A percentile compares a stretch with the other conserved stretches of the same genome.
Conservation (phyloP, 441 rosid species). For the Macaranga tanarius region DNA sequence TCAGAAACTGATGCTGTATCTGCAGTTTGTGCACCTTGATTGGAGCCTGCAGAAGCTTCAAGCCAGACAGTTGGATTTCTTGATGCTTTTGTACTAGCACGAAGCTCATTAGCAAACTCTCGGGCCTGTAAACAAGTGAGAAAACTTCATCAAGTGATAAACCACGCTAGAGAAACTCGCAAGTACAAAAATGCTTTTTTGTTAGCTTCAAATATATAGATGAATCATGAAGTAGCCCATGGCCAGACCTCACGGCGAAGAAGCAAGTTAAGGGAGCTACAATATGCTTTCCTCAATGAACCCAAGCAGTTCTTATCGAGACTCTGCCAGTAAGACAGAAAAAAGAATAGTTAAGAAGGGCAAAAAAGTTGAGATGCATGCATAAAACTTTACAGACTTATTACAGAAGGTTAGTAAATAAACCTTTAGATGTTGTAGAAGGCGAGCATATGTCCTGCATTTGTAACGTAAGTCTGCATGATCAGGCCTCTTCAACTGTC, state of each 20-base stretch:
- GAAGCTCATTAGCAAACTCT: conserved; percentile 99
- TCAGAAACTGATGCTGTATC: conserved; percentile 96
- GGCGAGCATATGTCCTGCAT: conserved; percentile 99
- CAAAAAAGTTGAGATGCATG: conserved; percentile 7
- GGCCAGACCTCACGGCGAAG: conserved; percentile 93
- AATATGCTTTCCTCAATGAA: conserved; percentile 92
- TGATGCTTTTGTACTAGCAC: conserved; percentile 98
- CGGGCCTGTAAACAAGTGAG: conserved; percentile 69
- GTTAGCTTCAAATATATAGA: background rate
- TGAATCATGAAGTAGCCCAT: conserved; percentile 15
- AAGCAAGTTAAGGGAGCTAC: conserved; percentile 93
- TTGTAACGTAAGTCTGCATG: conserved; percentile 99
- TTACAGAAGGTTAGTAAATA: conserved; percentile 20
- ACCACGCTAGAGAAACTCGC: background rate
- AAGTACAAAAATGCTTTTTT: background rate
- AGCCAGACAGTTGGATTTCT: conserved; percentile 96
- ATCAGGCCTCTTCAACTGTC: conserved; percentile 99
- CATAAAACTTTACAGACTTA: conserved; percentile 13
- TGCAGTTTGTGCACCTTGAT: conserved; percentile 64
- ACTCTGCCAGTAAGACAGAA: conserved; percentile 47
- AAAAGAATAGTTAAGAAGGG: conserved; percentile 17
- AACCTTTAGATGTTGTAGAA: conserved; percentile 97
- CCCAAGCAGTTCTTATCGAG: conserved; percentile 94
- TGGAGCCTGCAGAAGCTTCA: conserved; percentile 85
- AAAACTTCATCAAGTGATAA: conserved; percentile 15